Base-by-base conservation (phyloP, 2,329 filamentous ascomycete genomes). In the Colletotrichum musae region DNA sequence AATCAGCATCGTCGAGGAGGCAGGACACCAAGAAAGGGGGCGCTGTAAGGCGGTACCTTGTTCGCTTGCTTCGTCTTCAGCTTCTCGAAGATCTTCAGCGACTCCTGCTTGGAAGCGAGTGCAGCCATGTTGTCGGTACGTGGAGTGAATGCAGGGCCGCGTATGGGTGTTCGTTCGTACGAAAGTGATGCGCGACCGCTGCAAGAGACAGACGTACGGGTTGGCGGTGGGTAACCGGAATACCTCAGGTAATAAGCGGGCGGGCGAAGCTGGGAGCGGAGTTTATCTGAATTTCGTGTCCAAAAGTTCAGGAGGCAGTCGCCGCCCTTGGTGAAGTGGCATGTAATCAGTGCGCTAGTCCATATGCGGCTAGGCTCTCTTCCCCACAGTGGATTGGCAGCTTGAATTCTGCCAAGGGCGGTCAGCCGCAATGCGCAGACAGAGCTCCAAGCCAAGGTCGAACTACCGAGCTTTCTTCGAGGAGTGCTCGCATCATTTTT, bases 51-150 rank as follows among this genome's bases (percentile, higher is more conserved):
- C 73, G 86, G 77, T 83, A 96, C 95, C 89, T 97, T 97, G 86
- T 99, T 99, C 71, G 95, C 94, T 70, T 92, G 90, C 86, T 98
- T 97, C 68, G 91, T 88, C 88, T 97, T 98, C 80, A 98, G 86
- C 86, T 98, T 98, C 86, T 97, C 93, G 84, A 99, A 99, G 82
- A 99, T 94, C 85, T 95, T 95, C 81, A 95, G 93, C 83, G 95
- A 98, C 86, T 98, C 91, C 80, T 94, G 90, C 87, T 98, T 99
- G 61, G 93, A 92, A 79, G 96, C 96, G 75, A 92, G 85, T 78
- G 82, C 87, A 80, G 85, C 88, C 89, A 91, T 91, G 67, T 80
- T 89, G 83, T 75, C 74, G 71, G 72, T 45, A 10, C 7, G 51
- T 53, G 54, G 50, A 64, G 24, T 58, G 24, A 54, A 18, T 6